Evolutionary conservation across 352 stramenopile genomes (phyloP).

Genomic region (Blastocystis sp.): DNA sequence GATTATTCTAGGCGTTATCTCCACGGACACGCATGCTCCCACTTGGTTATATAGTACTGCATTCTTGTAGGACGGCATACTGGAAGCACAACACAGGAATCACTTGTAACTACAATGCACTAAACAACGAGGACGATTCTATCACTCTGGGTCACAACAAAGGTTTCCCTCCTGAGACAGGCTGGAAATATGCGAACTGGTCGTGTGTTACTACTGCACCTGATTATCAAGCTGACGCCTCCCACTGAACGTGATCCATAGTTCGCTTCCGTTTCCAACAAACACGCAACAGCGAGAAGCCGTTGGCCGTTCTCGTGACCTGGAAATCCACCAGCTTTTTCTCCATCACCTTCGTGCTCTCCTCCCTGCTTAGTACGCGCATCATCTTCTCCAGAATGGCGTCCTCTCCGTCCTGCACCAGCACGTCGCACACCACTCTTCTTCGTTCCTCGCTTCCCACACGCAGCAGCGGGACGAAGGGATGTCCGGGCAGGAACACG

Average conservation of each 20-base stretch:
- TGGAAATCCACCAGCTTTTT: slow-evolving; percentile 45
- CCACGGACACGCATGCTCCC: too few species aligned
- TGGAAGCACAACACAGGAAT: too few species aligned
- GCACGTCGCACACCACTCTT: slow-evolving; percentile 12
- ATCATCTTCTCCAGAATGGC: slow-evolving; percentile 10
- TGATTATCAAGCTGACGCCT: too few species aligned
- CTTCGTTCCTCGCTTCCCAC: not conserved
- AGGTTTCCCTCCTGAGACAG: too few species aligned
- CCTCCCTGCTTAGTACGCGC: not conserved
- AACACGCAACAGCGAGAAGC: slow-evolving; percentile 39
- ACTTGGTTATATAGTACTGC: too few species aligned
- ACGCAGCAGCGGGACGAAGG: slow-evolving; percentile 57
- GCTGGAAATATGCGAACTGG: too few species aligned
- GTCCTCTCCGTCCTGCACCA: slow-evolving; percentile 23
- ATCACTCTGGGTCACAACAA: too few species aligned
- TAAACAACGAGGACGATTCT: too few species aligned
- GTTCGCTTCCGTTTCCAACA: not conserved
- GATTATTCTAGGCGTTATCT: not conserved
- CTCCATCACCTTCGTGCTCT: slow-evolving; percentile 46
- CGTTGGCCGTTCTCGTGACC: slow-evolving; percentile 29
- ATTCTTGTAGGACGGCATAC: too few species aligned
- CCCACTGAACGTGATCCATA: too few species aligned
- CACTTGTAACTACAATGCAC: too few species aligned
- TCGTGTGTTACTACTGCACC: too few species aligned
- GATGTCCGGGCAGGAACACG: slow-evolving; percentile 46